These are phyloP conservation scores for Calycina herbarum DNA, from an alignment of 2,329 filamentous ascomycete genomes.

Conservation along the genomic window DNA sequence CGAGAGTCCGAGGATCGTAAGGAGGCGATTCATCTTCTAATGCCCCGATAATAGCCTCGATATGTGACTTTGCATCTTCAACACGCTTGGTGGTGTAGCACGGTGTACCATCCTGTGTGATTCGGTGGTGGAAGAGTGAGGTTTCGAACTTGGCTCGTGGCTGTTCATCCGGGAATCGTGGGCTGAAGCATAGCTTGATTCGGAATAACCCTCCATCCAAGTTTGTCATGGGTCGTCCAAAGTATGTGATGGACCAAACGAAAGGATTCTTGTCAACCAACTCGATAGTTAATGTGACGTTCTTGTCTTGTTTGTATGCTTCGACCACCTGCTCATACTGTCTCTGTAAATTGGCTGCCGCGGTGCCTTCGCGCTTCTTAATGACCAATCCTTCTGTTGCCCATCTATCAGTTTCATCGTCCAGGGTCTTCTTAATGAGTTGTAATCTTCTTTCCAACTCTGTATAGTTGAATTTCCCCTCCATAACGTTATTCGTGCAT, in stretches of 20 bases:
- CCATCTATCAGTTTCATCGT: constrained; percentile 73
- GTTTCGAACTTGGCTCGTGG: constrained; percentile 82
- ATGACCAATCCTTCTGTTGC: constrained; percentile 64
- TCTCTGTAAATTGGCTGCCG: constrained; percentile 78
- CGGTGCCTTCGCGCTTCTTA: constrained; percentile 66
- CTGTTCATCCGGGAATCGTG: constrained; percentile 83
- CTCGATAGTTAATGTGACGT: constrained; percentile 71
- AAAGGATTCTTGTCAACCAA: constrained; percentile 84
- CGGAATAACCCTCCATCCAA: constrained; percentile 88
- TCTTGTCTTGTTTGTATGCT: constrained; percentile 68
- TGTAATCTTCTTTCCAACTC: constrained; percentile 69
- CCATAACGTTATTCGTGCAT: constrained; percentile 73
- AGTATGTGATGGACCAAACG: constrained; percentile 84
- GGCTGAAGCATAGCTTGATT: constrained; percentile 77
- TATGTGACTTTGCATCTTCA: constrained; percentile 79
- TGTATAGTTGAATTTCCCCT: constrained; percentile 79
- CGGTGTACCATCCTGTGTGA: constrained; percentile 75
- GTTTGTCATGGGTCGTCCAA: constrained; percentile 89
- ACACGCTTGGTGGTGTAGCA: constrained; percentile 74
- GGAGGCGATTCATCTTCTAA: constrained; percentile 87
- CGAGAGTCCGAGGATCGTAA: constrained; percentile 85
- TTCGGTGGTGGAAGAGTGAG: constrained; percentile 82
- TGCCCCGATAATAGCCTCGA: constrained; percentile 77
- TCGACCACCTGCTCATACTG: constrained; percentile 83
- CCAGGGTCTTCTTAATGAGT: constrained; percentile 67